Base-by-base conservation (phyloP, 169 alveolate genomes). In the Plasmodium vinckei region DNA sequence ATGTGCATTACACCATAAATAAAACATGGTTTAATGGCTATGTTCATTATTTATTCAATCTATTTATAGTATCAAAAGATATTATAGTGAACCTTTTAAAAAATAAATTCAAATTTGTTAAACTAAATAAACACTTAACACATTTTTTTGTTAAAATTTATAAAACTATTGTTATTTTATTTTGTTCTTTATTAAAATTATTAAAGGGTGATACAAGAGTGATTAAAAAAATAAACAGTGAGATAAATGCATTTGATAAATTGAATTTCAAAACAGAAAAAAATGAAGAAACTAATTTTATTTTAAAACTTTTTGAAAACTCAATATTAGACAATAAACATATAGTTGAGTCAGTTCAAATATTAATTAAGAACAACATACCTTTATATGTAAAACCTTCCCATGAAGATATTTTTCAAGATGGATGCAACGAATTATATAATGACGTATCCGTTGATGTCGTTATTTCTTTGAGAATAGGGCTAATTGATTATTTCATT, bases 381-480 rank as follows among this genome's bases (percentile, higher is more conserved):
- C 88, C 88, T 47, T 42, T 75, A 33, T 75, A 75, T 75, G 88
- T 75, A 19, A 63, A 75, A 63, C 88, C 88, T 12, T 10, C 64
- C 6, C 47, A 67, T 33, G 42, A 46, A 21, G 75, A 75, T 39
- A 47, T 75, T 61, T 75, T 75, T 44, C 44, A n/a, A 2, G 49
- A 51, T 70, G 46, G 54, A 9, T 12, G 23, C 25, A 23, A 70
- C 6, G 25, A 17, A 9, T 17, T 67, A n/a, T 75, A 42, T 61
- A 60, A 63, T 19, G 15, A 47, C 51, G 27, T 54, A 0, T 49
- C 51, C 25, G 88, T 75, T 39, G 88, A 75, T 49, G 65, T 75
- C 0, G 88, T 75, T 47, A 23, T 75, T 12, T 75, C 88, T 5
- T 56, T 75, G 54, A 21, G 88, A 60, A 19, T 75, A 6, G 73